phyloP scores from a whole-genome alignment of 2,329 filamentous ascomycete genomes.

The Blumeriella jaapii region DNA sequence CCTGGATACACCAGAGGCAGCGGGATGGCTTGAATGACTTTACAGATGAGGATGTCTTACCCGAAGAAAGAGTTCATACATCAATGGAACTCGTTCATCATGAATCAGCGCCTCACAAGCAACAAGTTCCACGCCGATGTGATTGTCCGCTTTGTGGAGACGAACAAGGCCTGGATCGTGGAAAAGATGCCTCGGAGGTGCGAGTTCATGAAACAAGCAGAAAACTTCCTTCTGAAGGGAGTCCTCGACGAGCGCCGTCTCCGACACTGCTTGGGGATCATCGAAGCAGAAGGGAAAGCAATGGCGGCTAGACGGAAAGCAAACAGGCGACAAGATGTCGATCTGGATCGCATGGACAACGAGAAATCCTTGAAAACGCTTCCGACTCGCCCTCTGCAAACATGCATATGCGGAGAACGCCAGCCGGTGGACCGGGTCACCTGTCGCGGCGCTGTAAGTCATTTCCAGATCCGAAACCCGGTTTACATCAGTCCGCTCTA shows the following conservation, averaged over 20 bases:
- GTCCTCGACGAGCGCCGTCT: conserved; percentile 11
- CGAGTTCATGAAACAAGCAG: conserved; percentile 18
- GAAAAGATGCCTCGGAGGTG: conserved; percentile 12
- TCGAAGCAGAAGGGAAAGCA: conserved; percentile 6
- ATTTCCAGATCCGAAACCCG: not conserved
- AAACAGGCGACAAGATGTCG: no score
- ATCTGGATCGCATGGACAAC: not conserved
- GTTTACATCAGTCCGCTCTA: not conserved
- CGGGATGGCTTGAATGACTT: conserved; percentile 24
- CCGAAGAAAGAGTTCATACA: conserved; percentile 25
- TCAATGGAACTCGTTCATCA: conserved; percentile 24
- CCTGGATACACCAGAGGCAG: conserved; percentile 24
- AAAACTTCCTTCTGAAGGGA: conserved; percentile 14
- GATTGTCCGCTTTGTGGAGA: conserved; percentile 17
- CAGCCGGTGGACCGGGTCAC: conserved; percentile 11
- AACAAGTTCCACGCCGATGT: conserved; percentile 14
- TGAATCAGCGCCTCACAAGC: conserved; percentile 15
- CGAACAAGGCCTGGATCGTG: conserved; percentile 20
- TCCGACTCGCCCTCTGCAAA: conserved; percentile 9
- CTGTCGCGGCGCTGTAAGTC: conserved; percentile 16
- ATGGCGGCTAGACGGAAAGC: not conserved
- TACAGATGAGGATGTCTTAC: conserved; percentile 16
- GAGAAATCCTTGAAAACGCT: conserved; percentile 5
- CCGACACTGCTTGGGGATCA: conserved; percentile 9
- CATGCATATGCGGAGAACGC: conserved; percentile 16